phyloP scores from a whole-genome alignment of 495 filamentous ascomycete species.

The Penicillium tannophilum region DNA sequence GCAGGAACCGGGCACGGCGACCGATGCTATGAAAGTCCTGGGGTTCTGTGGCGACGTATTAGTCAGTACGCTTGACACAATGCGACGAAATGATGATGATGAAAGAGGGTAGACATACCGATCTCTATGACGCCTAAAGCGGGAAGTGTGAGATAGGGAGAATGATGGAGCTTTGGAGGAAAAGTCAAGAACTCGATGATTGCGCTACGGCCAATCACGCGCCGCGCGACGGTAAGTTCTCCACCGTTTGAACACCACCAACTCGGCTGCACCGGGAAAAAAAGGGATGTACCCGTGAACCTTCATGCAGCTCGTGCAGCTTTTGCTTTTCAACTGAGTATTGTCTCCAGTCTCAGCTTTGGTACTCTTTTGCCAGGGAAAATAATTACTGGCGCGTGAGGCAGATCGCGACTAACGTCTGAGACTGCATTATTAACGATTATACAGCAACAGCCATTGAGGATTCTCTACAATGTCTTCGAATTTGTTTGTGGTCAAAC shows the following conservation, averaged over 20 bases:
- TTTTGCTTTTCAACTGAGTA: background rate
- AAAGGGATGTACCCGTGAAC: constrained; percentile 2
- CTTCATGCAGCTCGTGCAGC: background rate
- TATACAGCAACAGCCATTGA: constrained; percentile 1
- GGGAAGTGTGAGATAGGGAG: constrained; percentile 35
- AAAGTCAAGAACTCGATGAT: constrained; percentile 34
- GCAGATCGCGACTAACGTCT: constrained; percentile 5
- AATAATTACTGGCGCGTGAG: background rate
- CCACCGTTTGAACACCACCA: constrained; percentile 19
- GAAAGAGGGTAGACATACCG: constrained; percentile 18
- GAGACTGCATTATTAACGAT: background rate
- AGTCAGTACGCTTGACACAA: constrained; percentile 10
- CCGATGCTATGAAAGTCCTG: constrained; percentile 27
- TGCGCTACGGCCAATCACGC: constrained; percentile 40
- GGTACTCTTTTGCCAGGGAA: background rate
- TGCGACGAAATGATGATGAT: constrained; percentile 3
- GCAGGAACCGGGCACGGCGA: constrained; percentile 23
- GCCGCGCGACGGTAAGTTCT: constrained; percentile 30
- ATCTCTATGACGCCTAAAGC: constrained; percentile 27
- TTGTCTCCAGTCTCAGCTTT: background rate
- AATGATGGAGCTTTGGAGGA: constrained; percentile 40
- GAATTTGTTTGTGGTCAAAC: background rate
- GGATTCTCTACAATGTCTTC: background rate
- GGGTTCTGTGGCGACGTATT: constrained; percentile 6
- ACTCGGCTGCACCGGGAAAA: constrained; percentile 7